These are phyloP conservation scores for Lachancea nothofagi DNA, from an alignment of 805 yeast species.

Conservation along the genomic window DNA sequence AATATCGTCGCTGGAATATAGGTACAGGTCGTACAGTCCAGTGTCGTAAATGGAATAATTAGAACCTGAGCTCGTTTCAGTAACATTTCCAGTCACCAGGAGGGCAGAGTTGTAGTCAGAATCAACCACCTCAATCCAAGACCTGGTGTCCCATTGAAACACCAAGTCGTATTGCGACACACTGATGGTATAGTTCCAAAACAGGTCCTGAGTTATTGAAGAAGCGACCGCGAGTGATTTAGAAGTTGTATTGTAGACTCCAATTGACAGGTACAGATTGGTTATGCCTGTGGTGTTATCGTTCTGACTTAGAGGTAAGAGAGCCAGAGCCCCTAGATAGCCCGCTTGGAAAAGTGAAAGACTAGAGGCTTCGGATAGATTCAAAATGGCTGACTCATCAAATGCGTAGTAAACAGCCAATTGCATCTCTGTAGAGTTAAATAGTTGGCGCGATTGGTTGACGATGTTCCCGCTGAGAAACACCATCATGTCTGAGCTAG, in stretches of 20 bases:
- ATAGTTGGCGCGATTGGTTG: conserved; percentile 19
- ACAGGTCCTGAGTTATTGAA: background rate
- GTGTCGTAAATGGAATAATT: conserved; percentile 23
- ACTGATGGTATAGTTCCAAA: conserved; percentile 64
- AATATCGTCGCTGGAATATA: conserved; percentile 41
- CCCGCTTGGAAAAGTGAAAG: conserved; percentile 23
- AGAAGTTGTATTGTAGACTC: conserved; percentile 20
- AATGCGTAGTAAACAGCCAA: conserved; percentile 27
- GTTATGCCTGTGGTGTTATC: conserved; percentile 19
- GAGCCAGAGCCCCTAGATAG: conserved; percentile 28
- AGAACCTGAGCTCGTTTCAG: conserved; percentile 17
- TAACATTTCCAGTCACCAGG: conserved; percentile 53
- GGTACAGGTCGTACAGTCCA: conserved; percentile 36
- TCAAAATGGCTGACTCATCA: conserved; percentile 18
- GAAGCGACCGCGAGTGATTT: background rate
- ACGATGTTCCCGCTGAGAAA: conserved; percentile 35
- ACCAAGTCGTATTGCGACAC: conserved; percentile 57
- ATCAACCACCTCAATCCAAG: conserved; percentile 57
- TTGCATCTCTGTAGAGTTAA: conserved; percentile 11
- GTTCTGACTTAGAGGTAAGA: conserved; percentile 18
- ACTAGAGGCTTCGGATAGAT: conserved; percentile 14
- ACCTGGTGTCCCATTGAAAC: conserved; percentile 61
- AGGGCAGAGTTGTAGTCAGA: conserved; percentile 64
- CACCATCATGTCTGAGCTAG: conserved; percentile 24
- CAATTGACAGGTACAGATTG: conserved; percentile 23